Conservation (phyloP, 768 basidiomycete species). For the Xerocomus potaroensis region DNA sequence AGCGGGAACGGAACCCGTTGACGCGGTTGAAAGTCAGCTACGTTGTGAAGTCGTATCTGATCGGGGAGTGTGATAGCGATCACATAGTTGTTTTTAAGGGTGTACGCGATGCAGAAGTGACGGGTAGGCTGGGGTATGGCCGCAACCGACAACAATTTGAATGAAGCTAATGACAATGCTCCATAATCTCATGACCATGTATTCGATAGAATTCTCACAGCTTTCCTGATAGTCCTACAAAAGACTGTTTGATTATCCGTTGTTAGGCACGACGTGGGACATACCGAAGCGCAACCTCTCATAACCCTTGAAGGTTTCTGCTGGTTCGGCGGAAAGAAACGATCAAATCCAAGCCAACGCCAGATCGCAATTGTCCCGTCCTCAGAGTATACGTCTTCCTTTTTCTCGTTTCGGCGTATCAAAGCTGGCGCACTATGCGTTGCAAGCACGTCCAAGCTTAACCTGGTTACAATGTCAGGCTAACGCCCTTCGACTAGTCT, state of each 20-base stretch:
- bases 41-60: constrained; percentile 42
- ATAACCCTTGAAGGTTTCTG: constrained; percentile 34
- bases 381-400: constrained; percentile 29
- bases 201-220: constrained; percentile 40
- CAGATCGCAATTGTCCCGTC: constrained; percentile 56
- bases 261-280: constrained; percentile 13
- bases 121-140: constrained; percentile 38
- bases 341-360: constrained; percentile 62
- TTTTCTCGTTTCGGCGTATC: constrained; percentile 32
- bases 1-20: constrained; percentile 40
- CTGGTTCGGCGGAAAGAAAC: constrained; percentile 55
- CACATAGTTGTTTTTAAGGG: constrained; percentile 49
- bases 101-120: constrained; percentile 41
- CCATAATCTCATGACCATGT: constrained; percentile 3
- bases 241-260: constrained; percentile 1
- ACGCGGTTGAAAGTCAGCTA: constrained; percentile 43
- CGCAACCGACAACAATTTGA: constrained; percentile 53
- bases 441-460: constrained; percentile 50
- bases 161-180: constrained; percentile 42
- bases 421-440: constrained; percentile 52
- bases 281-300: constrained; percentile 59
- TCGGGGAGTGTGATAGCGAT: constrained; percentile 42
- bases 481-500: background rate
- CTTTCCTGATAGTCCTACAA: constrained; percentile 73
- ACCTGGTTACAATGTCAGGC: constrained; percentile 36